A percentile compares a stretch with the other conserved stretches of the same genome.
These are phyloP conservation scores for Antrodiella citrinella DNA, from an alignment of 768 basidiomycete genomes.

Conservation along the genomic window DNA sequence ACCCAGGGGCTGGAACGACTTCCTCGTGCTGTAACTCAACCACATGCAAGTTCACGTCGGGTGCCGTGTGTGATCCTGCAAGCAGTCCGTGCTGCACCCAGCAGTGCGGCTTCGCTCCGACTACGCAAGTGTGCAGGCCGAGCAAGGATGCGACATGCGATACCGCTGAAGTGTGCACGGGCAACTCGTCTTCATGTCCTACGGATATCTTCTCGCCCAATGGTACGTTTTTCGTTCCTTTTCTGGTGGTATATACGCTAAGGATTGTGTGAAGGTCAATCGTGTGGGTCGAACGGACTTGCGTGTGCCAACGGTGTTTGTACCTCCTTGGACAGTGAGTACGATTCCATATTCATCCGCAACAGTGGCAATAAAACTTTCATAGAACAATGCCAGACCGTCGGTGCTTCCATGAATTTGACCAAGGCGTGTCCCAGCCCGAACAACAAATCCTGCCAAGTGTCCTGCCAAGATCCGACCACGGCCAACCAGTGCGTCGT, in stretches of 20 bases:
- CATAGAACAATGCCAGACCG: slow-evolving; percentile 66
- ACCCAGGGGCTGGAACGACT: slow-evolving; percentile 56
- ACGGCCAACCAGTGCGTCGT: slow-evolving; percentile 54
- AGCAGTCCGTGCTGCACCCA: slow-evolving; percentile 70
- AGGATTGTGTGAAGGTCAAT: slow-evolving; percentile 38
- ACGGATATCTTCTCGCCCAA: slow-evolving; percentile 52
- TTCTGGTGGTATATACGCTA: background rate
- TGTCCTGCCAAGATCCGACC: slow-evolving; percentile 72
- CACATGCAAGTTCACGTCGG: slow-evolving; percentile 66
- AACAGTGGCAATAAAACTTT: slow-evolving; percentile 7
- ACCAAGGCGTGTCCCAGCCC: slow-evolving; percentile 56
- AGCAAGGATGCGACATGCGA: slow-evolving; percentile 64
- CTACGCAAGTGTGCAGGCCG: slow-evolving; percentile 63
- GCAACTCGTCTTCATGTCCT: slow-evolving; percentile 67
- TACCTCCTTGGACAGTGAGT: slow-evolving; percentile 63
- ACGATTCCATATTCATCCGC: slow-evolving; percentile 1
- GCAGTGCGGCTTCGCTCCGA: slow-evolving; percentile 61
- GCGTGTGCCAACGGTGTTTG: slow-evolving; percentile 75
- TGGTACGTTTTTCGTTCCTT: slow-evolving; percentile 32
- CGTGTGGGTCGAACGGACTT: slow-evolving; percentile 56
- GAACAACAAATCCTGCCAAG: slow-evolving; percentile 61
- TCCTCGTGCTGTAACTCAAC: slow-evolving; percentile 66
- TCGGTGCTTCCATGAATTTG: slow-evolving; percentile 67
- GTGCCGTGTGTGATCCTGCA: slow-evolving; percentile 72
- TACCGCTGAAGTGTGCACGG: slow-evolving; percentile 64